Percentiles rank a stretch among this genome's conserved stretches.
These are phyloP conservation scores for Symbiodinium natans DNA, from an alignment of 73 alveolate genomes.

Conservation along the genomic window DNA sequence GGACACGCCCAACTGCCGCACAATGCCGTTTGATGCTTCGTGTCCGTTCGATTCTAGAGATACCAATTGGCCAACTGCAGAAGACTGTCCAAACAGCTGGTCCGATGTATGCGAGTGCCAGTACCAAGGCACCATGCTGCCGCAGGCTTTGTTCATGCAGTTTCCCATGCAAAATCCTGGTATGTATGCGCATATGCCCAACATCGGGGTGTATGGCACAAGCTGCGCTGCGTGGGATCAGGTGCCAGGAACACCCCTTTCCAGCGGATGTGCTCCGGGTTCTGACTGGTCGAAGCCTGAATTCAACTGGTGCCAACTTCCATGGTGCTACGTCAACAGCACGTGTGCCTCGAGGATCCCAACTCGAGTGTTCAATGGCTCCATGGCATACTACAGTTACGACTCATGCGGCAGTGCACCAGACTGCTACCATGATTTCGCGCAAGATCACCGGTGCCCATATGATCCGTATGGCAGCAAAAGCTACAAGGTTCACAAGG, in stretches of 20 bases:
- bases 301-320: constrained; percentile 25
- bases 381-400: neutral
- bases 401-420: neutral
- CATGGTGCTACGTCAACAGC: neutral
- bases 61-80: constrained; percentile 56
- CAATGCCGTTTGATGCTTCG: constrained; percentile 24
- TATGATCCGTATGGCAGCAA: neutral
- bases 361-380: neutral
- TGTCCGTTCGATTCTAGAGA: constrained; percentile 67
- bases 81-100: constrained; percentile 22
- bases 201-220: neutral
- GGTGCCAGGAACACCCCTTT: neutral
- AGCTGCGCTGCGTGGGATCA: constrained; percentile 1
- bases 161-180: neutral
- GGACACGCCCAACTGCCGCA: constrained; percentile 25
- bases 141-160: neutral
- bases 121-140: constrained; percentile 33
- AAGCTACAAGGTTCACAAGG: constrained; percentile 31
- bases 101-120: constrained; percentile 32
- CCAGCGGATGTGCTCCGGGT: neutral
- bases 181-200: neutral
- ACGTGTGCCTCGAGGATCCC: neutral
- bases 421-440: constrained; percentile 5
- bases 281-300: neutral
- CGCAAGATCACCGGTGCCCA: neutral